These are phyloP conservation scores for Rhodosporidiobolus odoratus DNA, from an alignment of 768 basidiomycete genomes.

Conservation along the genomic window DNA sequence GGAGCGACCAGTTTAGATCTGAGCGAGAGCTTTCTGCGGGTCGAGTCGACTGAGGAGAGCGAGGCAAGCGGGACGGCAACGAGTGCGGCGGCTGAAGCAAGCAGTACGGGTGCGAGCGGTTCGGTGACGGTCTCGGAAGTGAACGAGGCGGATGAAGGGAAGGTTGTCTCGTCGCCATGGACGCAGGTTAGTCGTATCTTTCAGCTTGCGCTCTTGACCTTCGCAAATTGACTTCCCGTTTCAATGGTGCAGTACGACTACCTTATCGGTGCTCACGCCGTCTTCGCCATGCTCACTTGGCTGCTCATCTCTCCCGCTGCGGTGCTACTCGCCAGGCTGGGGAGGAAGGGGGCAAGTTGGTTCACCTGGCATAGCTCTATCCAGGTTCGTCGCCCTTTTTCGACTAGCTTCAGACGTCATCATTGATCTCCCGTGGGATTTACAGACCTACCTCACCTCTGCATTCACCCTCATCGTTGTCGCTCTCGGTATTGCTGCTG, in stretches of 20 bases:
- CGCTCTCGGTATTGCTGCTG: not conserved
- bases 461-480: not conserved
- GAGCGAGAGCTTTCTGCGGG: not conserved
- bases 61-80: not conserved
- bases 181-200: not conserved
- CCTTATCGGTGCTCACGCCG: slow-evolving; percentile 7
- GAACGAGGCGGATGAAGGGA: not conserved
- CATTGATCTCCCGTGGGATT: not conserved
- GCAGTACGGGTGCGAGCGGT: not conserved
- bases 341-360: not conserved
- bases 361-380: slow-evolving; percentile 12
- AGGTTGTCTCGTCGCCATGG: not conserved
- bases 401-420: no score
- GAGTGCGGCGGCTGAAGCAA: not conserved
- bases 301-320: slow-evolving; percentile 13
- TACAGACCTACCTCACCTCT: not conserved
- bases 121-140: not conserved
- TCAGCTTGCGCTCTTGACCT: not conserved
- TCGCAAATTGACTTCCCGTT: not conserved
- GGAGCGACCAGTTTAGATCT: slow-evolving; percentile 1
- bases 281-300: slow-evolving; percentile 17
- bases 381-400: not conserved
- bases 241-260: slow-evolving; percentile 7
- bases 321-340: slow-evolving; percentile 11
- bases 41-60: not conserved